Conservation (phyloP, 768 basidiomycete species). For the Pleurotus platypus region DNA sequence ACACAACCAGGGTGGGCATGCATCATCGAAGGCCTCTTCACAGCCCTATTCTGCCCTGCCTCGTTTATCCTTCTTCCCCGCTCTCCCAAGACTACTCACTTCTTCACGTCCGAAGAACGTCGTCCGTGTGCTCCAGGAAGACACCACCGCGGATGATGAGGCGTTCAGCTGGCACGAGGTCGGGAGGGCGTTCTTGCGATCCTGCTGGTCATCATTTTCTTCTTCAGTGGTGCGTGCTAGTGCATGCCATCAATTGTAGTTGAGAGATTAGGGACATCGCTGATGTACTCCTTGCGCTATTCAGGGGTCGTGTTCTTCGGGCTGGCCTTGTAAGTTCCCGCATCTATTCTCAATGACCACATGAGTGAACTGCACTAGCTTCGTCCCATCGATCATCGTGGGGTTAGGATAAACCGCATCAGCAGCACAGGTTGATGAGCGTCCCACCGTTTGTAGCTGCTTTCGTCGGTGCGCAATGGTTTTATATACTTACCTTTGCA, state of each 20-base stretch:
- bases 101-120: slow-evolving; percentile 51
- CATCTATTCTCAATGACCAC: slow-evolving; percentile 4
- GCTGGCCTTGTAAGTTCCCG: slow-evolving; percentile 49
- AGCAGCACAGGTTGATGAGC: slow-evolving; percentile 57
- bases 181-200: slow-evolving; percentile 38
- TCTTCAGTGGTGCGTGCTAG: slow-evolving; percentile 43
- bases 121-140: slow-evolving; percentile 32
- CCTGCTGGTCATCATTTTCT: slow-evolving; percentile 45
- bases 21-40: slow-evolving; percentile 65
- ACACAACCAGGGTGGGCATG: slow-evolving; percentile 50
- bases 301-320: slow-evolving; percentile 26
- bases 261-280: too few relatives aligned
- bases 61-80: slow-evolving; percentile 48
- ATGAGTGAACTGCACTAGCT: slow-evolving; percentile 33
- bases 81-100: slow-evolving; percentile 39
- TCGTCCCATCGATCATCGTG: slow-evolving; percentile 70
- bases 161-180: slow-evolving; percentile 62
- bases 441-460: slow-evolving; percentile 53
- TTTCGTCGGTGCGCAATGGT: slow-evolving; percentile 24
- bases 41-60: slow-evolving; percentile 49
- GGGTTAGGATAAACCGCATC: slow-evolving; percentile 53
- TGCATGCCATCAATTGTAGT: background rate
- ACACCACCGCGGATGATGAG: slow-evolving; percentile 23
- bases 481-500: background rate
- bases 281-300: background rate